Evolutionary conservation across 495 filamentous ascomycete species (phyloP).

Genomic region (Viridothelium virens): DNA sequence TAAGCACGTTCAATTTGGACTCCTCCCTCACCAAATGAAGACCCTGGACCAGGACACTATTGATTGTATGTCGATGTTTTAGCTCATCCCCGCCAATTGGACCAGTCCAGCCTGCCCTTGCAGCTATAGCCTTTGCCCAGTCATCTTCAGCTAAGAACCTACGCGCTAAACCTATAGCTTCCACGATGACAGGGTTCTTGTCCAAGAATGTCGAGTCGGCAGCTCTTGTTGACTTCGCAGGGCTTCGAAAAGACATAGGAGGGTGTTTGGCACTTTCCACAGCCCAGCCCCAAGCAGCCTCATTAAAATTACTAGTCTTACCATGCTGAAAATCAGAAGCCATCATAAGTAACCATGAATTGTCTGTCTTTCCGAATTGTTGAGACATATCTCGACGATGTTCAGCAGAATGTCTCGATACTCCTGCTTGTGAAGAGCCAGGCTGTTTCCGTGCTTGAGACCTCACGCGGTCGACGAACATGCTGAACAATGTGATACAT

Average conservation of each 20-base stretch:
- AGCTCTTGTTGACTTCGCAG: constrained; percentile 9
- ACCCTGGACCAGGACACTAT: constrained; percentile 56
- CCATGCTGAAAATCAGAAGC: neutral
- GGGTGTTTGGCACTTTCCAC: neutral
- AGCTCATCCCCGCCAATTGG: neutral
- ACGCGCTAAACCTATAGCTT: neutral
- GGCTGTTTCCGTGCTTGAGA: neutral
- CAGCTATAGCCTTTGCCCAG: neutral
- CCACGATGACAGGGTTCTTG: neutral
- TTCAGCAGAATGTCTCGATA: neutral
- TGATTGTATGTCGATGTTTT: constrained; percentile 38
- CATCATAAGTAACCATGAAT: neutral
- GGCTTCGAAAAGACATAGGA: constrained; percentile 1
- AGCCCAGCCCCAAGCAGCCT: neutral
- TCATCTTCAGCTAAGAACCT: neutral
- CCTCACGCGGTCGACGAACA: neutral
- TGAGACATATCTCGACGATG: neutral
- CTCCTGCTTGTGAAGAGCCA: neutral
- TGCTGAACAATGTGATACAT: constrained; percentile 8
- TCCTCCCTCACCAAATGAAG: constrained; percentile 85
- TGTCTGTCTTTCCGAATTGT: neutral
- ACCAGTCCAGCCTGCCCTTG: neutral
- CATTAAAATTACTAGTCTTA: neutral
- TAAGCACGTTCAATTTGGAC: constrained; percentile 67
- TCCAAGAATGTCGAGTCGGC: neutral